phyloP scores from a whole-genome alignment of 768 basidiomycete genomes.

The Fistulinella prunicolor region DNA sequence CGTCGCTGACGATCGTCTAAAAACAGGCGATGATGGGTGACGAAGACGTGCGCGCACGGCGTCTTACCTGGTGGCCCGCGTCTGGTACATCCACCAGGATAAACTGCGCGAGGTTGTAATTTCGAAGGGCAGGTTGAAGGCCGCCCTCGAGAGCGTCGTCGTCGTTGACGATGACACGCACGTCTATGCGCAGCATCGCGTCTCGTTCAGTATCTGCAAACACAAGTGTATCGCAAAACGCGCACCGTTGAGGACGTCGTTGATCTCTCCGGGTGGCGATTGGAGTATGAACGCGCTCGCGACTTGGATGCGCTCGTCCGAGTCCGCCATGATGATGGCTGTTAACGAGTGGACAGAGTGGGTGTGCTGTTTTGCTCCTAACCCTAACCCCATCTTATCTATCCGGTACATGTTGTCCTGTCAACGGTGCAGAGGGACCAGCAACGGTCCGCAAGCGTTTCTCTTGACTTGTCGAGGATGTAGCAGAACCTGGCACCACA shows the following conservation, averaged over 20 bases:
- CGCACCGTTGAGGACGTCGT: constrained; percentile 89
- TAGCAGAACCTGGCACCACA: constrained; percentile 35
- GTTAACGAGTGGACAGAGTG: constrained; percentile 10
- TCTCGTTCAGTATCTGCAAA: constrained; percentile 9
- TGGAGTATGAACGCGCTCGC: constrained; percentile 83
- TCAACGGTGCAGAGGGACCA: constrained; percentile 25
- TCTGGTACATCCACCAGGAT: constrained; percentile 83
- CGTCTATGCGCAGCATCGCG: constrained; percentile 63
- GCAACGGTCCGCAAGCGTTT: constrained; percentile 29
- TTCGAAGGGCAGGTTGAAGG: constrained; percentile 70
- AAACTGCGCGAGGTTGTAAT: constrained; percentile 89
- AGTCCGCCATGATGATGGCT: constrained; percentile 46
- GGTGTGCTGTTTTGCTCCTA: too few relatives aligned
- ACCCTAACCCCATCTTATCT: constrained; percentile 25
- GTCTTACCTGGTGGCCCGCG: constrained; percentile 64
- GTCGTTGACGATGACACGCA: constrained; percentile 85
- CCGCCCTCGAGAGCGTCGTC: constrained; percentile 80
- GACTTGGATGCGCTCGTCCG: constrained; percentile 60
- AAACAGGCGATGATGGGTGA: background rate
- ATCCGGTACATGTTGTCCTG: constrained; percentile 10
- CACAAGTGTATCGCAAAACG: too few relatives aligned
- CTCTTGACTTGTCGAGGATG: constrained; percentile 35
- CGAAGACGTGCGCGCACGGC: background rate
- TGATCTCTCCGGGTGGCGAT: constrained; percentile 94
- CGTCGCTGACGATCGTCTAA: constrained; percentile 81